A percentile compares a stretch with the other conserved stretches of the same genome.
These are phyloP conservation scores for Lyophyllum decastes DNA, from an alignment of 768 basidiomycete genomes.

Conservation along the genomic window DNA sequence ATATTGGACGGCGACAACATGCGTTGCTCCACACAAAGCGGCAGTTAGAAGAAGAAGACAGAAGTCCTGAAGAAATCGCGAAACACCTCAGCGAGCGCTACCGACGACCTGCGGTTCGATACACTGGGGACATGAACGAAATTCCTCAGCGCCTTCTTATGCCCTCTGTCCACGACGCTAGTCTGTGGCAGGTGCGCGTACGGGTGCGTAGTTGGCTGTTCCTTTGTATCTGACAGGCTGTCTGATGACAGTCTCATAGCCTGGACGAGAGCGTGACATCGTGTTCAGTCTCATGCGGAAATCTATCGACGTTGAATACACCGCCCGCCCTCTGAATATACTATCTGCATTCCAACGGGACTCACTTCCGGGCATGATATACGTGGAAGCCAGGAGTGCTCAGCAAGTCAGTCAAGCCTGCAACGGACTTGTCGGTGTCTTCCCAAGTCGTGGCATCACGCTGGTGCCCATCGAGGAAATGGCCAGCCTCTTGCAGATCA, in stretches of 20 bases:
- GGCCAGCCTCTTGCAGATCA: slow-evolving; percentile 94
- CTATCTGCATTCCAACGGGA: slow-evolving; percentile 95
- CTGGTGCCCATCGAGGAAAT: slow-evolving; percentile 97
- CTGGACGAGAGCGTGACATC: slow-evolving; percentile 90
- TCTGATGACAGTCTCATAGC: slow-evolving; percentile 41
- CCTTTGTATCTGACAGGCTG: background rate
- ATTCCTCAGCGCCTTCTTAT: slow-evolving; percentile 92
- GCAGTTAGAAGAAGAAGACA: slow-evolving; percentile 72
- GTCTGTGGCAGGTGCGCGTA: slow-evolving; percentile 92
- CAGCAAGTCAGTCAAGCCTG: slow-evolving; percentile 85
- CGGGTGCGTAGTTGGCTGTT: slow-evolving; percentile 54
- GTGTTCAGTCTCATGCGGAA: slow-evolving; percentile 96
- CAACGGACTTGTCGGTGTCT: slow-evolving; percentile 91
- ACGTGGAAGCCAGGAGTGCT: slow-evolving; percentile 90
- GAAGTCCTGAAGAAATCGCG: slow-evolving; percentile 84
- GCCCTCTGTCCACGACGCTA: slow-evolving; percentile 96
- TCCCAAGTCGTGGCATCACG: slow-evolving; percentile 75
- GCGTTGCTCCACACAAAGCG: slow-evolving; percentile 67
- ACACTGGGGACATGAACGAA: slow-evolving; percentile 90
- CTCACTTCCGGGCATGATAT: slow-evolving; percentile 93
- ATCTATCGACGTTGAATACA: slow-evolving; percentile 81
- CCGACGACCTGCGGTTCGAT: slow-evolving; percentile 66
- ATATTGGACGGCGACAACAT: slow-evolving; percentile 58
- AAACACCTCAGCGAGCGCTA: slow-evolving; percentile 80
- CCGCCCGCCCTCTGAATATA: slow-evolving; percentile 78